Conservation (phyloP, 2,329 filamentous ascomycete genomes). For the Pyricularia grisea region DNA sequence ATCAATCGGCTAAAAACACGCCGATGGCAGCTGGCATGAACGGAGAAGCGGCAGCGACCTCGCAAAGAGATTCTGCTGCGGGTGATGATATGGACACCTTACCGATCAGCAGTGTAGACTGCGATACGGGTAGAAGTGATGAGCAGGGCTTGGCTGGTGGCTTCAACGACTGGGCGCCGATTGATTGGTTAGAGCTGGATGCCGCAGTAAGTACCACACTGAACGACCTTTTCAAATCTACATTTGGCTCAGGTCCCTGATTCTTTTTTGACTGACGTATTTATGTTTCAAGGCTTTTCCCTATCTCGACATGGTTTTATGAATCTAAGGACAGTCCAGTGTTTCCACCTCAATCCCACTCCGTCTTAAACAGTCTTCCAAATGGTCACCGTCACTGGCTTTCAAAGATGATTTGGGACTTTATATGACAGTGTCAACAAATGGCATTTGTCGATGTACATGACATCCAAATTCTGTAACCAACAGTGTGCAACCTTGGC, state of each 20-base stretch:
- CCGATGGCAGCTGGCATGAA: neutral
- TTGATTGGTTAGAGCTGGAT: neutral
- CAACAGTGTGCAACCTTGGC: no score
- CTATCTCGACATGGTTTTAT: neutral
- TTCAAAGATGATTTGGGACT: no score
- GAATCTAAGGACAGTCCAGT: no score
- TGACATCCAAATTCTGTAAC: no score
- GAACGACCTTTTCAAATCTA: no score
- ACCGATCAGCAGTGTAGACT: neutral
- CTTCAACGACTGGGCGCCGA: constrained; percentile 1
- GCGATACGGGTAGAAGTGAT: neutral
- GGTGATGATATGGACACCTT: constrained; percentile 6
- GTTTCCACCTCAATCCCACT: no score
- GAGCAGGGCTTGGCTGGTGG: neutral
- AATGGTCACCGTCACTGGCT: no score
- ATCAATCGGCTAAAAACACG: neutral
- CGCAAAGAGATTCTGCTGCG: neutral
- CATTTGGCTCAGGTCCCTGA: neutral
- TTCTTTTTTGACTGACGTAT: neutral
- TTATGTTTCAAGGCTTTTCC: neutral
- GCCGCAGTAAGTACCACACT: neutral
- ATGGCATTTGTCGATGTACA: no score
- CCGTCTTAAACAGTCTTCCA: no score
- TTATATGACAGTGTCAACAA: no score
- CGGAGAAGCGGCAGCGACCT: neutral